Evolutionary conservation across 306 rosid genomes (phyloP), one percentile per base, ranked within the genome.

Genomic region (Canavalia gladiata): DNA sequence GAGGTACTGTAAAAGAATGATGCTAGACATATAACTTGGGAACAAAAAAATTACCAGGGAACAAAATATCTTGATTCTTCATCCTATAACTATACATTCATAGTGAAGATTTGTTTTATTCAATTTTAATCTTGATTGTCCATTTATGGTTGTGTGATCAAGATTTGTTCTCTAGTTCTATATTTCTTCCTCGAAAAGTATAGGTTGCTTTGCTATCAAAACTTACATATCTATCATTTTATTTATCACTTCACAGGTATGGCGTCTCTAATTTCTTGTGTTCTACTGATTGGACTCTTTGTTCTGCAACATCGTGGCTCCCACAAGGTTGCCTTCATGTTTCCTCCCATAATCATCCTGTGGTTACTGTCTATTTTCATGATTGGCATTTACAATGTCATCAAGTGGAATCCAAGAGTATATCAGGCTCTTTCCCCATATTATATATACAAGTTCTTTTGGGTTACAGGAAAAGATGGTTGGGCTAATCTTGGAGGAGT

Each of bases 301-400:
- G 75, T 94, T 75, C 63, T 94, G 88, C 98, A 94, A 85, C 97
- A 94, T 86, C 95, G 90, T 81, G 98, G 97, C 67, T 79, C 91
- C 85, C 87, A 90, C 88, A 88, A 68, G 85, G 84, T 92, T 79
- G 91, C 97, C 74, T 90, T 92, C 84, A 51, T 87, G 86, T 94
- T 92, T 83, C 84, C 97, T 79, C 95, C 95, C 62, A 75, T 92
- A 78, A 43, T 90, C 83, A 86, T 92, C 86, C 68, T 94, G 37
- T 94, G 98, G 98, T 73, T 90, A 85, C 85, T 94, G 58, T 76
- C 82, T 49, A 88, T 90, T 80, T 84, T 86, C 77, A n/a, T 52
- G 77, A 74, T 92, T 74, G 98, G 98, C 82, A 57, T 90, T 88
- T 94, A 88, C 90, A 94, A 94, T 87, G 79, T 90, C 71, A 66